Evolutionary conservation across 2,329 filamentous ascomycete species (phyloP).

Genomic region (Malbranchea zuffiana): DNA sequence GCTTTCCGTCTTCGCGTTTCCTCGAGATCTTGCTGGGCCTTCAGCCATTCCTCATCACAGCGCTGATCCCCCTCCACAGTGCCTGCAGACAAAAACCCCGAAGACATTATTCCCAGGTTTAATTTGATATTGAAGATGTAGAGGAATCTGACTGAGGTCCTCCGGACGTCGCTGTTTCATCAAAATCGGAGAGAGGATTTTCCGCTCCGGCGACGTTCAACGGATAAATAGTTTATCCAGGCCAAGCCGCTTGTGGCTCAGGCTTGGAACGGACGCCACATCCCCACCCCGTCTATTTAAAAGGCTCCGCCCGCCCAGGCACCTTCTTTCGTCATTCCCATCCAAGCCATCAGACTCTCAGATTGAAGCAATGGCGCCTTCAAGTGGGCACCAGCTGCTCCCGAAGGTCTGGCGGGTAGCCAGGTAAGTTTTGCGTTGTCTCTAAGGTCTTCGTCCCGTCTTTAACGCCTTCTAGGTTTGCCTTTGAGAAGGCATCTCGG

Average conservation of each 20-base stretch:
- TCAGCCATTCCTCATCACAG: slow-evolving; percentile 35
- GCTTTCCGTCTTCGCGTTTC: slow-evolving; percentile 36
- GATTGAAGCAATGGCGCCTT: slow-evolving; percentile 34
- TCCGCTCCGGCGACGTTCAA: too few species aligned
- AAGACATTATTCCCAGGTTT: slow-evolving; percentile 29
- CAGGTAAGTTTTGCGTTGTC: slow-evolving; percentile 27
- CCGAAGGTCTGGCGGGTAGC: slow-evolving; percentile 40
- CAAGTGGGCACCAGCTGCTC: slow-evolving; percentile 40
- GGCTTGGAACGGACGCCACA: too few species aligned
- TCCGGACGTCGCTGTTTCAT: too few species aligned
- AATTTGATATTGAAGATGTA: background rate
- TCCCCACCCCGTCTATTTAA: too few species aligned
- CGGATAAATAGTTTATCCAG: too few species aligned
- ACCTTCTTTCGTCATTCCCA: background rate
- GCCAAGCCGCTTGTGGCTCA: too few species aligned
- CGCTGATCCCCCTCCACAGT: slow-evolving; percentile 30
- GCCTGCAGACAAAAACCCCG: slow-evolving; percentile 37
- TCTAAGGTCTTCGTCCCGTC: background rate
- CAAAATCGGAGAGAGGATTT: too few species aligned
- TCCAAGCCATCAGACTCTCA: too few species aligned
- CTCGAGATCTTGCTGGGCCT: slow-evolving; percentile 37
- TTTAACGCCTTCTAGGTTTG: slow-evolving; percentile 32
- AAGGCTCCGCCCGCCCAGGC: background rate
- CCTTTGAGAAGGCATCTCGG: slow-evolving; percentile 38
- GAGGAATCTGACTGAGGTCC: too few species aligned